These are phyloP conservation scores for Avicennia marina DNA, from an alignment of 257 asterid genomes.

Conservation along the genomic window DNA sequence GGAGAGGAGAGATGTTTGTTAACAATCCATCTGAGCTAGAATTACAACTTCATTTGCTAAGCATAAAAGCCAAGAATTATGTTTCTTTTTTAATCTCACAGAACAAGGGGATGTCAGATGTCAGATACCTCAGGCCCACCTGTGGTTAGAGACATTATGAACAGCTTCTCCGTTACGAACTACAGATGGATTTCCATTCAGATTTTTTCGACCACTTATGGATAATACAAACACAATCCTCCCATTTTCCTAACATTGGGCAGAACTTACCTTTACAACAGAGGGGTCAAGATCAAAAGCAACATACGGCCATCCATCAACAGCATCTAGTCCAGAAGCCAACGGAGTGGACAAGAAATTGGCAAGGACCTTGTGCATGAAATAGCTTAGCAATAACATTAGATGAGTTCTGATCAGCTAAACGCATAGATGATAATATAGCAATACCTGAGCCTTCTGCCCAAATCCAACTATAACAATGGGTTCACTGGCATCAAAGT, in stretches of 20 bases:
- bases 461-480: conserved; percentile 96
- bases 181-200: background rate
- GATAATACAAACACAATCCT: background rate
- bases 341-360: conserved; percentile 83
- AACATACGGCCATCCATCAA: conserved; percentile 70
- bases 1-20: background rate
- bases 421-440: background rate
- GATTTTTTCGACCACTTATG: background rate
- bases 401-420: conserved; percentile 6
- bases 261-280: conserved; percentile 73
- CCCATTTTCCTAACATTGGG: conserved; percentile 7
- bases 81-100: background rate
- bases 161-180: background rate
- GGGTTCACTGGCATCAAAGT: conserved; percentile 81
- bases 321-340: conserved; percentile 69
- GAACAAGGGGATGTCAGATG: too few species aligned
- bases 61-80: background rate
- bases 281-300: conserved; percentile 94
- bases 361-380: conserved; percentile 74
- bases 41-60: background rate
- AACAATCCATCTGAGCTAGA: background rate
- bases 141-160: background rate
- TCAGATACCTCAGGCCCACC: too few species aligned
- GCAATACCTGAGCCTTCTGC: conserved; percentile 86
- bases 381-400: conserved; percentile 18